Base-by-base conservation (phyloP, 805 yeast genomes). In the Blastobotrys attinorum region DNA sequence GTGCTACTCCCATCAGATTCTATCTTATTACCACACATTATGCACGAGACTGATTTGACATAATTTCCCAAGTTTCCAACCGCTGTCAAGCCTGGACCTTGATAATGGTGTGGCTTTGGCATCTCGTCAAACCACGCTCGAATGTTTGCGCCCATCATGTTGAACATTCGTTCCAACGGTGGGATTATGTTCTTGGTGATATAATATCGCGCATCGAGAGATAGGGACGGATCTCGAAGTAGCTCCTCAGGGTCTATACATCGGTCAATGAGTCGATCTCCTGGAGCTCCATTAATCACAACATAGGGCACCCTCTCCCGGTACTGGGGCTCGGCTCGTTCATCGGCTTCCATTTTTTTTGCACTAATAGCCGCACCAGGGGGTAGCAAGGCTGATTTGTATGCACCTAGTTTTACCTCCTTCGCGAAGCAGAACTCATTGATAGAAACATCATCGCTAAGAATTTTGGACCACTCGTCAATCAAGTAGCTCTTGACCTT, bases 401-500 rank as follows among this genome's bases (percentile, higher is more conserved):
- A 92, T 0, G 81, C 71, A 0, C 97, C 97, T 37, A 87, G 65
- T 44, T 82, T 72, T 2, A 92, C 97, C 53, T 84, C 96, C 56
- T 84, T 85, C 2, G 95, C 89, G 66, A 92, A 92, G 55, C 95
- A 82, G 57, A 88, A 87, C 59, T 92, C 97, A 48, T 80, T 81
- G 11, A 87, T 65, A 0, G 82, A 72, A 1, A 86, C 76, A 21
- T 74, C 72, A 40, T 81, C 83, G n/a, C 59, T 57, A 45, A 77
- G 62, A 1, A 92, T 76, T 50, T 81, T 81, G 21, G 60, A 55
- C 63, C 92, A 90, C 52, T 89, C 85, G 1, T 62, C 65, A 23
- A 74, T 66, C 3, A 86, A 75, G 52, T 78, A 89, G 2, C 54
- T 43, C 56, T 87, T 87, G 8, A 90, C 84, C 27, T 60, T 44